Percentiles rank a stretch among this genome's conserved stretches.
These are phyloP conservation scores for Starmerella scarabaei DNA, from an alignment of 805 yeast species.

Conservation along the genomic window DNA sequence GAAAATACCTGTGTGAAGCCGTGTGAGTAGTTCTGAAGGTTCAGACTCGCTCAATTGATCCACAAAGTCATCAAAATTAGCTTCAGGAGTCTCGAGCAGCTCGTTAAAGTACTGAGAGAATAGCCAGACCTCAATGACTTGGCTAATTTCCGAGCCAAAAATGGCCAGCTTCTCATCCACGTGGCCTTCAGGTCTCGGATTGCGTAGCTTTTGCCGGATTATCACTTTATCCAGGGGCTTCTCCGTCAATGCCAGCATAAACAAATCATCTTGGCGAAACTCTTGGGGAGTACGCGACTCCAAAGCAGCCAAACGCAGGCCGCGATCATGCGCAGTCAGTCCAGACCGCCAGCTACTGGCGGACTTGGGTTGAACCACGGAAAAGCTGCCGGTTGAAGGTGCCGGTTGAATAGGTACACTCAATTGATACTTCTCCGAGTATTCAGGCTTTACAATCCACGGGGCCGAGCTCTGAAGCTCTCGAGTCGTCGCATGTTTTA, in stretches of 20 bases:
- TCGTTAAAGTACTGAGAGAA: conserved; percentile 59
- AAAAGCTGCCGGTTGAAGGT: background rate
- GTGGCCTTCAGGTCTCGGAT: conserved; percentile 20
- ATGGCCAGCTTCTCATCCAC: conserved; percentile 8
- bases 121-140: conserved; percentile 51
- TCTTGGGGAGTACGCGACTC: background rate
- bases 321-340: background rate
- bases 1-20: conserved; percentile 54
- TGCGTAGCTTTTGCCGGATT: conserved; percentile 2
- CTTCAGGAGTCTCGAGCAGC: conserved; percentile 47
- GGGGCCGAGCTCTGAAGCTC: conserved; percentile 85
- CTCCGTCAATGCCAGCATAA: conserved; percentile 11
- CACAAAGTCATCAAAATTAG: conserved; percentile 67
- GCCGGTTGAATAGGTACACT: background rate
- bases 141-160: conserved; percentile 17
- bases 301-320: background rate
- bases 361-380: background rate
- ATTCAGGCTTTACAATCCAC: conserved; percentile 78
- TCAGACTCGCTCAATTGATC: conserved; percentile 35
- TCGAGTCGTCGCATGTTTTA: conserved; percentile 64
- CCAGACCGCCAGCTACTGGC: too few species aligned
- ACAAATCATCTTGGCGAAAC: conserved; percentile 12
- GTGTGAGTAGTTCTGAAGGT: conserved; percentile 36
- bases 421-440: conserved; percentile 48
- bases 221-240: conserved; percentile 4